Percentiles rank a stretch among this genome's conserved stretches.
These are phyloP conservation scores for Tulasnella sp. DNA, from an alignment of 768 basidiomycete species.

Conservation along the genomic window DNA sequence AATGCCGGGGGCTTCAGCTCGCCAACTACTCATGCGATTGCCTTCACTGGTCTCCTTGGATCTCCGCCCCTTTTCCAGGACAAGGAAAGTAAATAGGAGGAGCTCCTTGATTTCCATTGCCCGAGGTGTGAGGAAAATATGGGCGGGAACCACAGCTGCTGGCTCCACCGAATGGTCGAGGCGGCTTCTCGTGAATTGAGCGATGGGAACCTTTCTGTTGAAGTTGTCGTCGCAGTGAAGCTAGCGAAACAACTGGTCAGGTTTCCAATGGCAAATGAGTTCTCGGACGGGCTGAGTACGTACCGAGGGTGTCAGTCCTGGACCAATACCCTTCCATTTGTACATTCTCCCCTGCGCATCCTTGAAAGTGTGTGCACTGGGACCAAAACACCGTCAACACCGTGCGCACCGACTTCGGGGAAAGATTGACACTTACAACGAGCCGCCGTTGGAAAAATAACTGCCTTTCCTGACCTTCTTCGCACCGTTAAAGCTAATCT, in stretches of 20 bases:
- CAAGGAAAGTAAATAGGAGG: slow-evolving; percentile 44
- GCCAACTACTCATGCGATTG: slow-evolving; percentile 20
- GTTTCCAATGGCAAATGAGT: background rate
- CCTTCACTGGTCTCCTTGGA: slow-evolving; percentile 37
- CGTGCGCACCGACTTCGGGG: background rate
- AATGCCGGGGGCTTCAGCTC: background rate
- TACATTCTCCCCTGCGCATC: slow-evolving; percentile 41
- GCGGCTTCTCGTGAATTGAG: slow-evolving; percentile 40
- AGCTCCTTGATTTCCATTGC: slow-evolving; percentile 43
- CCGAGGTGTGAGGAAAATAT: slow-evolving; percentile 38
- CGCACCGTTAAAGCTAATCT: slow-evolving; percentile 25
- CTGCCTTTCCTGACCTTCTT: slow-evolving; percentile 25
- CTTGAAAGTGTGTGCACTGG: slow-evolving; percentile 43
- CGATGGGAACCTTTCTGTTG: slow-evolving; percentile 39
- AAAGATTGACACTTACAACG: background rate
- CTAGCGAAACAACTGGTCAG: slow-evolving; percentile 32
- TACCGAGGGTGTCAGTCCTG: slow-evolving; percentile 42
- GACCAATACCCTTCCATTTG: slow-evolving; percentile 46
- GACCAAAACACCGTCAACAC: background rate
- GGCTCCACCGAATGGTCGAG: slow-evolving; percentile 34
- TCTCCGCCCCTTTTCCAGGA: slow-evolving; percentile 45
- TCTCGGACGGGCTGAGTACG: background rate
- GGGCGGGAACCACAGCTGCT: slow-evolving; percentile 36
- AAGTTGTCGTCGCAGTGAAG: slow-evolving; percentile 40
- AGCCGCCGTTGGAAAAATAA: slow-evolving; percentile 21